Conservation (phyloP, 805 yeast species). For the Kodamaea leandrae region DNA sequence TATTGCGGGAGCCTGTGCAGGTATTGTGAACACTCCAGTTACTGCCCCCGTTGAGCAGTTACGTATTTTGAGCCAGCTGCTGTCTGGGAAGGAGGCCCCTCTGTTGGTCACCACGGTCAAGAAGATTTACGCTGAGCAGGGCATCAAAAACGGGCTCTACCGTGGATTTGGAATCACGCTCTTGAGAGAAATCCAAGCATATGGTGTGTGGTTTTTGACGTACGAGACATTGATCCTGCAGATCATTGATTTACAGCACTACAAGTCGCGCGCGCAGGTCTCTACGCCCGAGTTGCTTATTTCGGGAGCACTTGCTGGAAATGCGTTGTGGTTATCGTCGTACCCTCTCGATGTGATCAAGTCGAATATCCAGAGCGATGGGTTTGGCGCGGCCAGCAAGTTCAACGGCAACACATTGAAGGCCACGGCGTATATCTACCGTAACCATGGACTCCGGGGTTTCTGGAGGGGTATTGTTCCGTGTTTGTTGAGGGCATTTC, state of each 20-base stretch:
- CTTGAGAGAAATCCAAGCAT: constrained; percentile 64
- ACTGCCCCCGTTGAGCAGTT: constrained; percentile 67
- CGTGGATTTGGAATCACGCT: constrained; percentile 56
- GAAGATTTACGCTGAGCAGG: constrained; percentile 41
- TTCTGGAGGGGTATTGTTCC: constrained; percentile 66
- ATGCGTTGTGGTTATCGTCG: constrained; percentile 58
- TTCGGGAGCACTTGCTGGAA: constrained; percentile 68
- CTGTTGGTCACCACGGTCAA: constrained; percentile 36
- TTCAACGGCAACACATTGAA: constrained; percentile 39
- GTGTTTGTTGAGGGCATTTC: constrained; percentile 57
- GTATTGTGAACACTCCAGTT: constrained; percentile 61
- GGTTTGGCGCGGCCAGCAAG: constrained; percentile 42
- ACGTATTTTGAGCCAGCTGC: constrained; percentile 59
- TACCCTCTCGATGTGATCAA: constrained; percentile 53
- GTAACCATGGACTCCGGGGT: constrained; percentile 46
- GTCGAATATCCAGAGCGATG: constrained; percentile 52
- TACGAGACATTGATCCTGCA: constrained; percentile 54
- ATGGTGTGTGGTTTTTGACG: constrained; percentile 71
- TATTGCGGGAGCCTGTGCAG: constrained; percentile 63
- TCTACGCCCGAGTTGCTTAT: constrained; percentile 53
- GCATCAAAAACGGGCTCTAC: constrained; percentile 48
- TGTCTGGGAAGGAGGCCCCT: constrained; percentile 19
- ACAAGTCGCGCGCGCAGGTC: constrained; percentile 45
- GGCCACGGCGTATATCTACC: constrained; percentile 41
- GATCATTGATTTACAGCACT: constrained; percentile 31